These are phyloP conservation scores for Mortierella polycephala DNA, from an alignment of 371 early-diverging fungal species.

Conservation along the genomic window DNA sequence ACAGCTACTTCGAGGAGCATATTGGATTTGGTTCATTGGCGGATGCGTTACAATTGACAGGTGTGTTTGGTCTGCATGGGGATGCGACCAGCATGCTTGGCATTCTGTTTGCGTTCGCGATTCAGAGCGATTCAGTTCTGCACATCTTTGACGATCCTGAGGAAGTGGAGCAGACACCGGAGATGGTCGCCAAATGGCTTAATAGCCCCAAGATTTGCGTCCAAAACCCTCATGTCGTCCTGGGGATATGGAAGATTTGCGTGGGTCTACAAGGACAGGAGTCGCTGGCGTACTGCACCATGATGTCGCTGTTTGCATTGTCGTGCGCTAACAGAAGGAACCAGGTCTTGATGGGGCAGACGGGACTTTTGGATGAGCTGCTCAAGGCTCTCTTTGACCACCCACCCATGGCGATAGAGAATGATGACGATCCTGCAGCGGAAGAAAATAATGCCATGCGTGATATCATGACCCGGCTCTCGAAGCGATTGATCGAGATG, in stretches of 20 bases:
- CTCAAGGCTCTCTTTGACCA: slow-evolving; percentile 61
- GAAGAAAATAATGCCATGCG: slow-evolving; percentile 44
- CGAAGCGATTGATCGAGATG: slow-evolving; percentile 71
- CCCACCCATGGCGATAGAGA: slow-evolving; percentile 20
- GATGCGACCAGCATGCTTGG: slow-evolving; percentile 64
- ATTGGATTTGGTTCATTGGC: slow-evolving; percentile 69
- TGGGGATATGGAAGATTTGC: slow-evolving; percentile 65
- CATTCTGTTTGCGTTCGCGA: slow-evolving; percentile 70
- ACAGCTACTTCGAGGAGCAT: slow-evolving; percentile 62
- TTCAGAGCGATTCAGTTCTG: slow-evolving; percentile 60
- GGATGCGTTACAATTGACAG: slow-evolving; percentile 71
- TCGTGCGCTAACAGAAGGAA: slow-evolving; percentile 69
- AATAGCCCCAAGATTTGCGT: slow-evolving; percentile 55
- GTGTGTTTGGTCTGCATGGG: slow-evolving; percentile 58
- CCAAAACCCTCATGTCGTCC: slow-evolving; percentile 67
- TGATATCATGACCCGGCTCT: slow-evolving; percentile 59
- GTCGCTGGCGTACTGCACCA: slow-evolving; percentile 57
- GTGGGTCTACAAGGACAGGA: slow-evolving; percentile 53
- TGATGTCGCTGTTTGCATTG: slow-evolving; percentile 61
- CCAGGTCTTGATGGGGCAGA: slow-evolving; percentile 70
- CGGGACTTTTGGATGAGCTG: slow-evolving; percentile 64
- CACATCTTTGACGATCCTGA: slow-evolving; percentile 60
- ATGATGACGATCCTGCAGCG: slow-evolving; percentile 20
- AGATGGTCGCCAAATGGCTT: slow-evolving; percentile 53
- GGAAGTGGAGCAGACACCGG: slow-evolving; percentile 36